phyloP scores from a whole-genome alignment of 2,329 filamentous ascomycete species.

The Aspergillus viridinutans region DNA sequence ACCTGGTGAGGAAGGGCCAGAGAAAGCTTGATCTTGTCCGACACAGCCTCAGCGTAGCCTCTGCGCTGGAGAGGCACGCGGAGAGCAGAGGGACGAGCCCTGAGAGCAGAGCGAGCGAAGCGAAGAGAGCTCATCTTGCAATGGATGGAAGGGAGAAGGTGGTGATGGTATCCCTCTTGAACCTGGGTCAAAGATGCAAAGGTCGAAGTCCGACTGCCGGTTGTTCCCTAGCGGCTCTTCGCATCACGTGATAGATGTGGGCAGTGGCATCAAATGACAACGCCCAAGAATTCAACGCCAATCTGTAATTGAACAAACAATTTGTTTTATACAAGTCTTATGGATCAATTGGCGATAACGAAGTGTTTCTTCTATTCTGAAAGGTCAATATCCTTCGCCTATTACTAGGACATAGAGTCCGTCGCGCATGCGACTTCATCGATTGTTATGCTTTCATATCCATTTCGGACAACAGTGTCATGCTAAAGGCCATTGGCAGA shows the following conservation, averaged over 20 bases:
- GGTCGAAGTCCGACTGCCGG: slow-evolving; percentile 36
- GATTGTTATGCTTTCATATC: background rate
- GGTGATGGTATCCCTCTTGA: slow-evolving; percentile 33
- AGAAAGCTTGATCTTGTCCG: slow-evolving; percentile 98
- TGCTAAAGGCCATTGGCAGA: background rate
- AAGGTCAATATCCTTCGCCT: background rate
- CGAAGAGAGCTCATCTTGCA: slow-evolving; percentile 84
- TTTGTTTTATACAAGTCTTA: background rate
- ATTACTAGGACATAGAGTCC: background rate
- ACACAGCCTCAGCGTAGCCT: slow-evolving; percentile 83
- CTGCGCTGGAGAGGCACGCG: slow-evolving; percentile 75
- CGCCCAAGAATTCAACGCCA: background rate
- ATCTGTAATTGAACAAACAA: background rate
- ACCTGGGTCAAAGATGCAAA: slow-evolving; percentile 34
- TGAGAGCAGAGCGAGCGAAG: slow-evolving; percentile 83
- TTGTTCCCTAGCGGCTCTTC: slow-evolving; percentile 35
- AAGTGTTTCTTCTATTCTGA: background rate
- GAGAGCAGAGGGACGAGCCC: slow-evolving; percentile 73
- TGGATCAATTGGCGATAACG: background rate
- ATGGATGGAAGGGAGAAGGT: slow-evolving; percentile 28
- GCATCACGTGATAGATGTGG: slow-evolving; percentile 24
- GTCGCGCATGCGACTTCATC: background rate
- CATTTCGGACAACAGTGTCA: background rate
- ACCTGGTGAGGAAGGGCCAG: slow-evolving; percentile 98
- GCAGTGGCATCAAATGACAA: slow-evolving; percentile 6